Conservation (phyloP, 768 basidiomycete genomes). For the Phlegmacium glaucopus region DNA sequence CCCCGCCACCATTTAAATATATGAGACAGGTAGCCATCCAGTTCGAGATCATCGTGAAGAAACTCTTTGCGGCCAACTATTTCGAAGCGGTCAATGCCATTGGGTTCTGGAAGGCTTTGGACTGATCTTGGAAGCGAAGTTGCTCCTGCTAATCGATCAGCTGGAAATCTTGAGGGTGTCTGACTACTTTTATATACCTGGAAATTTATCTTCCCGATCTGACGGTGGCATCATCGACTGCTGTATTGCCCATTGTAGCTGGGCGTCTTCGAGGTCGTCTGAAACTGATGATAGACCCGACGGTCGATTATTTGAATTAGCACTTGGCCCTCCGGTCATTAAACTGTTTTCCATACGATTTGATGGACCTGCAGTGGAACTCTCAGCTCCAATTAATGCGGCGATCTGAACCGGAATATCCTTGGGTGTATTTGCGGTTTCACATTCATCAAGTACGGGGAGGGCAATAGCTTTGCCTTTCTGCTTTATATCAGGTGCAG, state of each 20-base stretch:
- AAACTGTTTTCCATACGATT: not conserved
- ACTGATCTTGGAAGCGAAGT: too few species aligned
- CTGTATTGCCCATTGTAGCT: conserved; percentile 13
- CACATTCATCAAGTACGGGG: not conserved
- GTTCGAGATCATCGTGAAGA: conserved; percentile 43
- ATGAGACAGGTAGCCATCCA: conserved; percentile 51
- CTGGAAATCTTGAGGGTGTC: not conserved
- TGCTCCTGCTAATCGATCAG: too few species aligned
- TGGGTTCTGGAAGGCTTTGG: not conserved
- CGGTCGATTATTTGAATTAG: not conserved
- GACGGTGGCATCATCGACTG: conserved; percentile 3
- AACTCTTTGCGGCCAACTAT: conserved; percentile 72
- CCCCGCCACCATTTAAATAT: conserved; percentile 79
- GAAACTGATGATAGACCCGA: too few species aligned
- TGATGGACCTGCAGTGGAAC: not conserved
- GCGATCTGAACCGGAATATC: conserved; percentile 17
- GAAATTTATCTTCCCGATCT: not conserved
- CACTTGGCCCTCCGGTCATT: not conserved
- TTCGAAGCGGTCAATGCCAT: conserved; percentile 14
- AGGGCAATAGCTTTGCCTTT: conserved; percentile 11
- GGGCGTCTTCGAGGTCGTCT: conserved; percentile 1
- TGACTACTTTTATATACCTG: not conserved
- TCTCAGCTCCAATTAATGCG: not conserved
- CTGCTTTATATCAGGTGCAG: conserved; percentile 14
- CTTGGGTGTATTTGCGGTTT: conserved; percentile 12